Base-by-base conservation (phyloP, 345 rosid genomes). In the Eucalyptus grandis region DNA sequence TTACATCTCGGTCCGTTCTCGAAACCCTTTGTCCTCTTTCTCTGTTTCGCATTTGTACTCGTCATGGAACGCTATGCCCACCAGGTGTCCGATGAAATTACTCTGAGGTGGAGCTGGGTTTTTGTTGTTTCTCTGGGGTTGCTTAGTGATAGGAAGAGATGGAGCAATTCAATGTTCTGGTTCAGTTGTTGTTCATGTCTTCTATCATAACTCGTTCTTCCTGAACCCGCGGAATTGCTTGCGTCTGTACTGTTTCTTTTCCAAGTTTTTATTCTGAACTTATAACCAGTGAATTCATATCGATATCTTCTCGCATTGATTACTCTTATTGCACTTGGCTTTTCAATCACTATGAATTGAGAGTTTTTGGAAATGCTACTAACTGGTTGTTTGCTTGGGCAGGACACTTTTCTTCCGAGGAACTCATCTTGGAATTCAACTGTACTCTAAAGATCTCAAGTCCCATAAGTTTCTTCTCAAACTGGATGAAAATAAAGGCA, bases 331-430 rank as follows among this genome's bases (percentile, higher is more conserved):
- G 72, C 34, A 62, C 34, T 62, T 8, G 3, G 34, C 5, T 51
- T 51, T 51, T 27, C 44, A 14, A 46, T 27, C 21, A 19, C n/a
- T 34, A 15, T 49, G 3, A 50, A 17, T 4, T 51, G 56, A 27
- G 51, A 60, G 65, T 40, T 40, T 4, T 8, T 50, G 31, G 15
- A 30, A 69, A 7, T 15, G 27, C 51, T 85, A 24, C 67, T 88
- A 15, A 88, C 40, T 49, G 2, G 40, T 9, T 31, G 50, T 49
- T 86, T 47, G 81, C 43, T 81, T 49, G 88, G 89, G 90, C 95
- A 96, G 97, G 98, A 94, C 72, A 30, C 72, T 30, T 62, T 2
- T 62, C 72, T 30, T 62, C 4, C 3, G 17, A 27, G n/a, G 7
- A 27, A 62, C 16, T 1, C 65, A 26, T 5, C 65, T 58, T 58